phyloP scores from a whole-genome alignment of 2,329 filamentous ascomycete genomes.

The Scolecobasidium constrictum region DNA sequence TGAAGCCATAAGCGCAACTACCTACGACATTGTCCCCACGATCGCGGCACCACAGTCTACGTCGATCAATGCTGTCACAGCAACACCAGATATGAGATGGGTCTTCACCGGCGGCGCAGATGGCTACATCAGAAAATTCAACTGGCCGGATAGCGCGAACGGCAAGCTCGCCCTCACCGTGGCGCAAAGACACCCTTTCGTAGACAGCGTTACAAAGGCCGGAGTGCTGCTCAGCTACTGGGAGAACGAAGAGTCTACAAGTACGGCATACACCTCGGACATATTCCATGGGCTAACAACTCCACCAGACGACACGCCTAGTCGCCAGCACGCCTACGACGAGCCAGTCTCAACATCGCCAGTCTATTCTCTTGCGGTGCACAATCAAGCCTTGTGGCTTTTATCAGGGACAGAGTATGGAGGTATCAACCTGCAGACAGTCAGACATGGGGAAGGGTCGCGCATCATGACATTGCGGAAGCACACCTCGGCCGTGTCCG shows the following conservation, averaged over 20 bases:
- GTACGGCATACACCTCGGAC: slow-evolving; percentile 16
- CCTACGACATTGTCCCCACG: slow-evolving; percentile 93
- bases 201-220: slow-evolving; percentile 93
- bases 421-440: slow-evolving; percentile 83
- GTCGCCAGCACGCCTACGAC: neutral
- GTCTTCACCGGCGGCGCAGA: slow-evolving; percentile 91
- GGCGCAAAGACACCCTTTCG: slow-evolving; percentile 90
- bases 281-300: slow-evolving; percentile 5
- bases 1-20: slow-evolving; percentile 66
- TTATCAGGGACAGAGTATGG: slow-evolving; percentile 85
- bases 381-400: slow-evolving; percentile 83
- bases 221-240: slow-evolving; percentile 93
- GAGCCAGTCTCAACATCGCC: slow-evolving; percentile 49
- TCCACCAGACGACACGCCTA: slow-evolving; percentile 4
- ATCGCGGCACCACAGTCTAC: slow-evolving; percentile 95
- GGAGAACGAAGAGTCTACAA: slow-evolving; percentile 80
- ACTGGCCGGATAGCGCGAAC: slow-evolving; percentile 90
- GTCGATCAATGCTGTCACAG: slow-evolving; percentile 83
- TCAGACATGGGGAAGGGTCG: slow-evolving; percentile 90
- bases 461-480: slow-evolving; percentile 69
- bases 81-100: slow-evolving; percentile 89
- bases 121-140: slow-evolving; percentile 94
- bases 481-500: slow-evolving; percentile 86
- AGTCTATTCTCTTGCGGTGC: slow-evolving; percentile 86
- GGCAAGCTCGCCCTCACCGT: slow-evolving; percentile 89